These are phyloP conservation scores for Urtica urens DNA, from an alignment of 306 rosid genomes.

Conservation along the genomic window DNA sequence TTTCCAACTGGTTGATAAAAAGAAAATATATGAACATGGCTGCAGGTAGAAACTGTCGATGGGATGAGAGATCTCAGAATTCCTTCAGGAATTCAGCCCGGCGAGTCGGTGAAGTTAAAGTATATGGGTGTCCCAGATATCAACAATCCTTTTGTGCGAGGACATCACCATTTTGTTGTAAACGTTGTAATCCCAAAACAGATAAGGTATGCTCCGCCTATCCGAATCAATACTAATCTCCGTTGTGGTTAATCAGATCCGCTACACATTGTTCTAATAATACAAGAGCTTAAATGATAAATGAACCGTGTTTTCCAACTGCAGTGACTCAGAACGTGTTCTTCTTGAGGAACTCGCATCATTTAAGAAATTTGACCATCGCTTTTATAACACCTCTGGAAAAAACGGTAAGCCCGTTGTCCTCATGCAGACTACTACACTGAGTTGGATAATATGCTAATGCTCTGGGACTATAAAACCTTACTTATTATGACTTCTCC, in stretches of 20 bases:
- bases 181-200: conserved; percentile 69
- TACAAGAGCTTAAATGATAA: neutral
- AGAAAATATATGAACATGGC: too few relatives aligned
- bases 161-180: conserved; percentile 75
- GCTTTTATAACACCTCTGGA: conserved; percentile 21
- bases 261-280: too few relatives aligned
- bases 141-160: conserved; percentile 65
- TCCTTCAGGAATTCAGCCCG: conserved; percentile 87
- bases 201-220: conserved; percentile 44
- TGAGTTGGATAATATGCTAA: neutral
- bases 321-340: conserved; percentile 47
- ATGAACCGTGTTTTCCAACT: conserved; percentile 12
- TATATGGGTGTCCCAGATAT: conserved; percentile 72
- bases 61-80: conserved; percentile 62
- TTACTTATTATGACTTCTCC: conserved; percentile 12
- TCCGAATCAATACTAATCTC: neutral
- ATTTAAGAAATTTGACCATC: conserved; percentile 35
- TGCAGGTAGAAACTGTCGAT: conserved; percentile 89
- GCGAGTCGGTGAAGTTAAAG: conserved; percentile 57
- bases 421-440: neutral
- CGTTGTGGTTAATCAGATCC: too few relatives aligned
- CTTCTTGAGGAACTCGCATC: conserved; percentile 61
- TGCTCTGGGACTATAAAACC: neutral
- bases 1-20: too few relatives aligned
- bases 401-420: conserved; percentile 26